These are phyloP conservation scores for Podospora didyma DNA, from an alignment of 495 filamentous ascomycete genomes.

Conservation along the genomic window DNA sequence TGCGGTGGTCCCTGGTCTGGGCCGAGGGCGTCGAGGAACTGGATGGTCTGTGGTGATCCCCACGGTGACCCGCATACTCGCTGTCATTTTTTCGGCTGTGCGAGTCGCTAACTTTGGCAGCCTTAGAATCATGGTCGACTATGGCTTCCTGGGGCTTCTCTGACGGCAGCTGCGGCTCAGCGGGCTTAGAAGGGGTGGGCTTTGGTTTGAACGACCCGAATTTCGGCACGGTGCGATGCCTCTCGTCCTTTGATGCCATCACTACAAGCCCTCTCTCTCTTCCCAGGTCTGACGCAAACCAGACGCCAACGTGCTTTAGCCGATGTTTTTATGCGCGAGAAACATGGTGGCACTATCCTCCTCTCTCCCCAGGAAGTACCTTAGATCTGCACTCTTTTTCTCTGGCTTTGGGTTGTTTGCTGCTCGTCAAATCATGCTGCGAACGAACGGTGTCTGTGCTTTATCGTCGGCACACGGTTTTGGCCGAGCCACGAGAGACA, in stretches of 20 bases:
- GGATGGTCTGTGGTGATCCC: neutral
- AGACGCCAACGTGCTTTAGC: too few species aligned
- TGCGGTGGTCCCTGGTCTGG: neutral
- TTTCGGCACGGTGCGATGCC: constrained; percentile 49
- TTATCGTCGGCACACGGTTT: too few species aligned
- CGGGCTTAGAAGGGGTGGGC: constrained; percentile 13
- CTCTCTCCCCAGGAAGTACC: too few species aligned
- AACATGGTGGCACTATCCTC: too few species aligned
- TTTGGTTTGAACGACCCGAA: constrained; percentile 67
- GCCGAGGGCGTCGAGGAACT: neutral
- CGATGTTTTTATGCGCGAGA: too few species aligned
- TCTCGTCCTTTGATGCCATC: constrained; percentile 31
- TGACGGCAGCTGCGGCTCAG: neutral
- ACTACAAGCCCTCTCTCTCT: neutral
- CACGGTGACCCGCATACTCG: neutral
- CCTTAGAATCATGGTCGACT: neutral
- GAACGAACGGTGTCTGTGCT: too few species aligned
- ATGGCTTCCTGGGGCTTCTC: constrained; percentile 1
- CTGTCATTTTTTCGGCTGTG: neutral
- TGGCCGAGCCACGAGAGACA: too few species aligned
- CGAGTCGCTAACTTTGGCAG: neutral
- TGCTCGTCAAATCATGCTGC: too few species aligned
- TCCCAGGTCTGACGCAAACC: too few species aligned
- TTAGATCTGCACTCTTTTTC: too few species aligned
- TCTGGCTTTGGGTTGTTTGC: too few species aligned